Conservation (phyloP, 257 asterid genomes). For the Jaltomata sinuosa region DNA sequence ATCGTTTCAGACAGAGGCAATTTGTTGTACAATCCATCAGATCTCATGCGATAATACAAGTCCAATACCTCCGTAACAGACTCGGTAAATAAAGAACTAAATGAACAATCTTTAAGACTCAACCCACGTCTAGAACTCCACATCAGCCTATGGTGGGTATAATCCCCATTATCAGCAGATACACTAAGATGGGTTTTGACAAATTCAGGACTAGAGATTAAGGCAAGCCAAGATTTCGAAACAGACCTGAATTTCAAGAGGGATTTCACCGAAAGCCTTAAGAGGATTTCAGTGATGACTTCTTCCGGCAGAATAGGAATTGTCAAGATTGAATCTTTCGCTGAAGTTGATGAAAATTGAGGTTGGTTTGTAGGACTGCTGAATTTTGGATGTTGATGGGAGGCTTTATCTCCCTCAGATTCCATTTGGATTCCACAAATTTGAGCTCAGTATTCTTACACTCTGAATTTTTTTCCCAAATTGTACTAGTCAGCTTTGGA, state of each 20-base stretch:
- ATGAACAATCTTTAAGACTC: too few relatives aligned
- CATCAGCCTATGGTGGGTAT: not conserved
- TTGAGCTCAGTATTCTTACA: too few relatives aligned
- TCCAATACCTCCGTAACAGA: not conserved
- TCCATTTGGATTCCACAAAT: not conserved
- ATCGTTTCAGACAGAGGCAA: not conserved
- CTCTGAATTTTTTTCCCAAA: too few relatives aligned
- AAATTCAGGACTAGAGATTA: too few relatives aligned
- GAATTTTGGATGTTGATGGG: not conserved
- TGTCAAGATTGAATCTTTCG: not conserved
- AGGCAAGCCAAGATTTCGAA: too few relatives aligned
- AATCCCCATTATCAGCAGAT: too few relatives aligned
- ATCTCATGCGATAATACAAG: conserved; percentile 4
- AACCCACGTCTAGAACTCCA: not conserved
- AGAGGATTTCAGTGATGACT: conserved; percentile 30
- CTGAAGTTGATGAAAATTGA: not conserved
- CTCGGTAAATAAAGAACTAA: too few relatives aligned
- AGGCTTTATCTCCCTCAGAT: not conserved
- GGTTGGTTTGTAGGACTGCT: too few relatives aligned
- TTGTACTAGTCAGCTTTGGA: too few relatives aligned
- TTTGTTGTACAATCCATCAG: too few relatives aligned
- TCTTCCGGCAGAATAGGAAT: conserved; percentile 26
- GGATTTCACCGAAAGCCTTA: conserved; percentile 30
- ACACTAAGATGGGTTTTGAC: too few relatives aligned
- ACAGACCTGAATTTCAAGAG: not conserved